Evolutionary conservation across 345 rosid species (phyloP), one percentile per base, ranked within the genome.

Genomic region (Acer saccharum): DNA sequence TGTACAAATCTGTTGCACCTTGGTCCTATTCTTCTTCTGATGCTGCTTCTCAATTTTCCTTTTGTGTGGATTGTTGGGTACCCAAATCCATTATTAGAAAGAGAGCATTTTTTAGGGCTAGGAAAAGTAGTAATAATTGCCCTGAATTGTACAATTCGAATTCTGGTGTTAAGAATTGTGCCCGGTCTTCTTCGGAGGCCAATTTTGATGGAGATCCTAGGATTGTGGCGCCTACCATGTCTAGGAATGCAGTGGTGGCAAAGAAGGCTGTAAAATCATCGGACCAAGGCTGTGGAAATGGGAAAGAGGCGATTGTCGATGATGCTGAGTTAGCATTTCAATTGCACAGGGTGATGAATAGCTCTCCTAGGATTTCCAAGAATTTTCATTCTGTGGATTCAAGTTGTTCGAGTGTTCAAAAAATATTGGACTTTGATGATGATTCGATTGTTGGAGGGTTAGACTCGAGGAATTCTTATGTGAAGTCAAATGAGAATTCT

Each of bases 61-160:
- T 84, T 73, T 90, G 94, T 73, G 73, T 87, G 9, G 94, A 89
- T 78, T 90, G 91, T 81, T 90, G 94, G 94, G 58, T 90, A 25
- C 94, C 94, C 1, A 72, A 73, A 75, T 78, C 83, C 4, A 48
- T 89, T 73, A 77, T 78, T 18, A 71, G 21, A 2, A 77, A 39
- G 68, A 74, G 83, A 55, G 80, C 64, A 21, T 25, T 17, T 7
- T 21, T 65, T 35, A 78, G 46, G 46, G 68, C 68, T 23, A 71
- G 76, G 73, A 79, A 79, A 13, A 65, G 63, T 27, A 52, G 68
- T 44, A n/a, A 17, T 10, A 7, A 3, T 63, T 21, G 41, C n/a
- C 4, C 41, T 0, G 43, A 27, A 44, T 46, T 74, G 25, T 67
- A 13, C 8, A 63, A 16, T 14, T 76, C 64, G 23, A 65, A 54